Base-by-base conservation (phyloP, 1,284 basidiomycete species). In the Papiliotrema nemorosa region DNA sequence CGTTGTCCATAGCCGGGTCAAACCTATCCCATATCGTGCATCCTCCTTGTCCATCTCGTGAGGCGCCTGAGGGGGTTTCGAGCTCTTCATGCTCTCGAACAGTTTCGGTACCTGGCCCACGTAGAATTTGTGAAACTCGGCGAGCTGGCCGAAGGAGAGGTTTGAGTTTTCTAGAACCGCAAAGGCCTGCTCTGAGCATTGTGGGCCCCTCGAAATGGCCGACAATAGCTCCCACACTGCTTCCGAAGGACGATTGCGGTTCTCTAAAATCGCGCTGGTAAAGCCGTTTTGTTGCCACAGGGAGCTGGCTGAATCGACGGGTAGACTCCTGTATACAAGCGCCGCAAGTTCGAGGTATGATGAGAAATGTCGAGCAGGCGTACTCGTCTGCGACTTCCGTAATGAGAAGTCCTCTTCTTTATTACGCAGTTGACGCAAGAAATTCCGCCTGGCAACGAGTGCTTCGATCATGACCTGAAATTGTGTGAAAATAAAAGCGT, bases 351-450 rank as follows among this genome's bases (percentile, higher is more conserved):
- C 80, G 67, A 90, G 90, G 35, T 94, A 78, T 56, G 86, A 82
- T 36, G 90, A 89, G 54, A 91, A 86, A 63, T 94, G 77, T 70
- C 16, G 76, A 63, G 40, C 79, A 61, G 59, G 59, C 80, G 80
- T 49, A 72, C 58, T 44, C 66, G 47, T 60, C 50, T 78, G 38
- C 37, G 20, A 36, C 22, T 65, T 54, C 29, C 67, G 49, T 21
- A 86, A 77, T 5, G 85, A 78, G 24, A 86, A 73, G 66, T 96
- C 92, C 72, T 96, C 92, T 68, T 96, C 91, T 36, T 85, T 78
- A 63, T 92, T 89, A 68, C 91, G 90, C 67, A 96, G 85, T 67
- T 89, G 90, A 38, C 88, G 83, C n/a, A 96, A 78, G 68, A 93
- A 87, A 0, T 87, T 86, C 13, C 87, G 88, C 7, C 88, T 86